phyloP scores from a whole-genome alignment of 148 eudicot species.

The Simmondsia chinensis region DNA sequence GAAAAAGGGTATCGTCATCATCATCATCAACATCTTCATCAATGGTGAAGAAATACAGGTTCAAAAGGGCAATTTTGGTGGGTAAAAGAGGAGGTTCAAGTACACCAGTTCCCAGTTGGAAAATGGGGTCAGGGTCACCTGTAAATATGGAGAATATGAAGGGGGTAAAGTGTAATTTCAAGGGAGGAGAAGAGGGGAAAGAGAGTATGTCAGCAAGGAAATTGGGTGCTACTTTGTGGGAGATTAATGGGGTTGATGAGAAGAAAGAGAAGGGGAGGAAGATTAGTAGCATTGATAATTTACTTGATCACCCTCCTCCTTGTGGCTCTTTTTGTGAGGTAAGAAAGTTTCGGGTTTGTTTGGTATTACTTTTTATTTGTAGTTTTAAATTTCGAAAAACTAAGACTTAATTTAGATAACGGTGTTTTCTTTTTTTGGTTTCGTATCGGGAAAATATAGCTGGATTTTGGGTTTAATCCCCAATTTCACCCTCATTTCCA shows the following conservation, averaged over 20 bases:
- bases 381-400: too few relatives aligned
- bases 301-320: constrained; percentile 24
- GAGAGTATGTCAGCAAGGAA: constrained; percentile 64
- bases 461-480: too few relatives aligned
- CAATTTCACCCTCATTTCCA: too few relatives aligned
- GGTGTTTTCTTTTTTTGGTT: not conserved
- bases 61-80: constrained; percentile 54
- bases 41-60: constrained; percentile 31
- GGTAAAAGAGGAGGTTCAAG: constrained; percentile 39
- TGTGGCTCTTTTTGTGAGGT: constrained; percentile 43
- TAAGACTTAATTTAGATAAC: too few relatives aligned
- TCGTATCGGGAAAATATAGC: constrained; percentile 9
- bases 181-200: constrained; percentile 16
- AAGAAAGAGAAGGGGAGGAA: constrained; percentile 16
- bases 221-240: constrained; percentile 76
- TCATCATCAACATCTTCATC: constrained; percentile 60
- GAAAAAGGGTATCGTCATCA: constrained; percentile 49
- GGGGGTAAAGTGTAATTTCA: constrained; percentile 7
- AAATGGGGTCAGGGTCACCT: constrained; percentile 44
- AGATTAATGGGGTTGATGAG: constrained; percentile 40
- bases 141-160: constrained; percentile 18
- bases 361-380: not conserved
- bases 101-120: constrained; percentile 61
- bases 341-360: not conserved
- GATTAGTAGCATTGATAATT: constrained; percentile 13